Percentiles rank a stretch among this genome's conserved stretches.
Conservation (phyloP, 1,139 yeast genomes). For the Scheffersomyces insectosa region DNA sequence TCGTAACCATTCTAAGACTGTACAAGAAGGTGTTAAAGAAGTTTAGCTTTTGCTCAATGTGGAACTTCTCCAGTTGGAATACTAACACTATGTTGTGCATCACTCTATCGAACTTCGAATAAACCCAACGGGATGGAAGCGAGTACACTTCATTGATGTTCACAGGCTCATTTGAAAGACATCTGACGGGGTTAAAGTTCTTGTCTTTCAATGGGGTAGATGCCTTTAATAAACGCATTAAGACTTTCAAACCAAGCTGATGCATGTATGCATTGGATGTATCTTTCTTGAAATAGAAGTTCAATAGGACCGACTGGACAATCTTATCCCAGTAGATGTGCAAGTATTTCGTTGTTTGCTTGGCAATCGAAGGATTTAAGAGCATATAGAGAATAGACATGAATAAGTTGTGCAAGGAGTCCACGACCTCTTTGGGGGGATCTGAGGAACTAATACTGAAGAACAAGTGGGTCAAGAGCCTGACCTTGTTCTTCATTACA, state of each 20-base stretch:
- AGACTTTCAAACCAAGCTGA: conserved; percentile 26
- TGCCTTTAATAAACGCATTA: conserved; percentile 25
- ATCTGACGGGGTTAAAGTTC: conserved; percentile 28
- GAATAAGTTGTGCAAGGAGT: conserved; percentile 30
- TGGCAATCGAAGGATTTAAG: conserved; percentile 23
- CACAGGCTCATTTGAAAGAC: conserved; percentile 36
- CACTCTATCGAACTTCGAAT: conserved; percentile 30
- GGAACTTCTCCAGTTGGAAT: conserved; percentile 24
- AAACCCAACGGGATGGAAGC: conserved; percentile 37
- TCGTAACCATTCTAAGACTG: conserved; percentile 25
- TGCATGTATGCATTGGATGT: conserved; percentile 23
- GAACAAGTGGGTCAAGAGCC: conserved; percentile 30
- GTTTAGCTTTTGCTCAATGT: conserved; percentile 26
- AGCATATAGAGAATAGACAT: conserved; percentile 35
- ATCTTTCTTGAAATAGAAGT: conserved; percentile 34
- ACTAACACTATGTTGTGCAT: conserved; percentile 26
- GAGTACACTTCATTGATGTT: conserved; percentile 31
- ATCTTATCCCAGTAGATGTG: conserved; percentile 43
- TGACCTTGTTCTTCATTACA: conserved; percentile 27
- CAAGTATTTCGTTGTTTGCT: conserved; percentile 24
- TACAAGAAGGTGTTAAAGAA: conserved; percentile 27
- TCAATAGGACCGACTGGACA: conserved; percentile 31
- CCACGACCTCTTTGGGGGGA: conserved; percentile 26
- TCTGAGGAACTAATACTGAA: conserved; percentile 23
- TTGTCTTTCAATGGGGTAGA: conserved; percentile 20